These are phyloP conservation scores for Cryptococcus wingfieldii DNA, from an alignment of 1,284 basidiomycete genomes.

Conservation along the genomic window DNA sequence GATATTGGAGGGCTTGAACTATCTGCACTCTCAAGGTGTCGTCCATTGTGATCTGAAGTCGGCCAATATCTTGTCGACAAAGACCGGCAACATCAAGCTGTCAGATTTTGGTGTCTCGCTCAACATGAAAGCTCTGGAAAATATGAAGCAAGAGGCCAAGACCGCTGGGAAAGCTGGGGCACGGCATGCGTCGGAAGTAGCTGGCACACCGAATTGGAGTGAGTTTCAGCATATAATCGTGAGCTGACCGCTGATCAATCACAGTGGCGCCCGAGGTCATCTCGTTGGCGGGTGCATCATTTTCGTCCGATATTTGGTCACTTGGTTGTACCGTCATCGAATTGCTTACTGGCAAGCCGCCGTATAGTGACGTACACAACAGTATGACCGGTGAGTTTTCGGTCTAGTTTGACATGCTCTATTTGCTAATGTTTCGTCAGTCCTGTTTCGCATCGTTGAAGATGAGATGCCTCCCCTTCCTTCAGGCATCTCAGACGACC, in stretches of 20 bases:
- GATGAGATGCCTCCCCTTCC: conserved; percentile 83
- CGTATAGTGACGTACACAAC: conserved; percentile 79
- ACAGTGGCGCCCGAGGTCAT: conserved; percentile 88
- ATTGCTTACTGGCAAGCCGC: conserved; percentile 82
- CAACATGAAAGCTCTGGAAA: conserved; percentile 56
- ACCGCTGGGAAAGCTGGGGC: conserved; percentile 34
- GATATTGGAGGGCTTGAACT: conserved; percentile 86
- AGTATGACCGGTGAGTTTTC: conserved; percentile 67
- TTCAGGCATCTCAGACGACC: conserved; percentile 64
- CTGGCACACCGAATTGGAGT: conserved; percentile 95
- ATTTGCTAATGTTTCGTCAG: conserved; percentile 46
- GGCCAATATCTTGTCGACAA: conserved; percentile 57
- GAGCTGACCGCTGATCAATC: neutral
- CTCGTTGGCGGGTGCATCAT: conserved; percentile 59
- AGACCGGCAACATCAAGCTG: conserved; percentile 54
- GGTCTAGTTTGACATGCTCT: conserved; percentile 19
- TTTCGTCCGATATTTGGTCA: conserved; percentile 67
- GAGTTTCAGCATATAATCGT: conserved; percentile 21
- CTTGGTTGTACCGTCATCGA: conserved; percentile 91
- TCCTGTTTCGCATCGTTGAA: conserved; percentile 94
- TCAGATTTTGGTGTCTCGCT: conserved; percentile 57
- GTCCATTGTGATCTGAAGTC: conserved; percentile 57
- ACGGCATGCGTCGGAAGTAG: conserved; percentile 51
- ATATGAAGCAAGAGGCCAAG: conserved; percentile 64
- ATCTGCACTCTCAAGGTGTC: conserved; percentile 71